Conservation (phyloP, 148 eudicot genomes). For the Fagopyrum esculentum region DNA sequence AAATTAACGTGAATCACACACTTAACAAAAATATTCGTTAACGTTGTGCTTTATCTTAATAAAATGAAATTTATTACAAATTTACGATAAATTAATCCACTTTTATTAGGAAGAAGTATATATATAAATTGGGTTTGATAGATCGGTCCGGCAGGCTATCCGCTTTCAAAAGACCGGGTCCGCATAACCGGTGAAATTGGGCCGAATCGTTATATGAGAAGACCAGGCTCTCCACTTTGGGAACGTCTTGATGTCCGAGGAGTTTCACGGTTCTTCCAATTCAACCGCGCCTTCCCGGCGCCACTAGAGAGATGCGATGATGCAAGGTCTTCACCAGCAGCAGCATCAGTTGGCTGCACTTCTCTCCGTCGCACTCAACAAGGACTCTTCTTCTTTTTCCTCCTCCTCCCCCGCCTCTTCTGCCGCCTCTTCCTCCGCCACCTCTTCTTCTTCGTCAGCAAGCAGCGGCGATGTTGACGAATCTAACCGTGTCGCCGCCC, state of each 20-base stretch:
- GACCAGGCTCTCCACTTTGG: too few relatives aligned
- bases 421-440: slow-evolving; percentile 14
- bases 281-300: slow-evolving; percentile 10
- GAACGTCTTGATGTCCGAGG: background rate
- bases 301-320: slow-evolving; percentile 21
- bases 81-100: too few relatives aligned
- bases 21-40: too few relatives aligned
- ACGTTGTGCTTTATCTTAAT: too few relatives aligned
- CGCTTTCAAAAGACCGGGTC: background rate
- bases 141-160: too few relatives aligned
- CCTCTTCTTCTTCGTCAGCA: slow-evolving; percentile 19
- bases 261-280: background rate
- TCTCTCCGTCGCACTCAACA: slow-evolving; percentile 44
- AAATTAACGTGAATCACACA: too few relatives aligned
- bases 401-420: slow-evolving; percentile 18
- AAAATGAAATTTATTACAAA: too few relatives aligned
- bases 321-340: slow-evolving; percentile 87
- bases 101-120: too few relatives aligned
- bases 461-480: slow-evolving; percentile 35
- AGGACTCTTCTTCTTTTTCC: slow-evolving; percentile 20
- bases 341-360: slow-evolving; percentile 63
- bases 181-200: background rate
- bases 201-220: background rate
- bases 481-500: slow-evolving; percentile 51
- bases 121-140: too few relatives aligned